Evolutionary conservation across 768 basidiomycete genomes (phyloP), one percentile per base, ranked within the genome.

Genomic region (Tephrocybe rancida): DNA sequence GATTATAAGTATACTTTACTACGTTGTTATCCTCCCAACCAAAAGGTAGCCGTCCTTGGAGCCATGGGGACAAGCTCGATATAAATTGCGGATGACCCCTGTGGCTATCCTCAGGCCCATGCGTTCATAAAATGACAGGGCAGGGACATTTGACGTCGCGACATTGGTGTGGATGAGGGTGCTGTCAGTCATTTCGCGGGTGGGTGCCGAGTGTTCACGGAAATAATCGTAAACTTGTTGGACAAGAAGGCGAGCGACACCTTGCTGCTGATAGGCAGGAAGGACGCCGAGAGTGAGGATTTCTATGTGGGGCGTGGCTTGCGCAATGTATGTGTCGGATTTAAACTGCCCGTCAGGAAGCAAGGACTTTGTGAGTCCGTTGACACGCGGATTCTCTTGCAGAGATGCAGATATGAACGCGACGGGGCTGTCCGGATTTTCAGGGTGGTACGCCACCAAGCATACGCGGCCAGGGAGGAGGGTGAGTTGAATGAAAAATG

Each of bases 271-370:
- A 62, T 71, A 76, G 2, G 69, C 56, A 3, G 80, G 79, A 38
- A 74, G 70, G 14, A 83, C 78, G 29, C 81, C 80, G 2, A 83
- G 75, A 1, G 80, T 80, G 27, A 81, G 77, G 55, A 83, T 76
- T 61, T 81, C 76, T 19, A 83, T 63, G 55, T 68, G 71, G 42
- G 72, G 66, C 27, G 60, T 64, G 27, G 27, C 52, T 18, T 48
- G 34, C 1, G 39, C 24, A 43, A 18, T 3, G 48, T 52, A 59
- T 45, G 61, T 58, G 44, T 57, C 44, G 46, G 30, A 26, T 43
- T 54, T 25, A 45, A 59, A 52, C 56, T 64, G 45, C 16, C 59
- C 43, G 14, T 43, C 41, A 30, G 50, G 34, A 41, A 39, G 3
- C 11, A 48, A 34, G 1, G 54, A 50, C 19, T 45, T 52, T 52